A percentile compares a stretch with the other conserved stretches of the same genome.
phyloP scores from a whole-genome alignment of 2,329 filamentous ascomycete genomes.

The Fusarium sublunatum region DNA sequence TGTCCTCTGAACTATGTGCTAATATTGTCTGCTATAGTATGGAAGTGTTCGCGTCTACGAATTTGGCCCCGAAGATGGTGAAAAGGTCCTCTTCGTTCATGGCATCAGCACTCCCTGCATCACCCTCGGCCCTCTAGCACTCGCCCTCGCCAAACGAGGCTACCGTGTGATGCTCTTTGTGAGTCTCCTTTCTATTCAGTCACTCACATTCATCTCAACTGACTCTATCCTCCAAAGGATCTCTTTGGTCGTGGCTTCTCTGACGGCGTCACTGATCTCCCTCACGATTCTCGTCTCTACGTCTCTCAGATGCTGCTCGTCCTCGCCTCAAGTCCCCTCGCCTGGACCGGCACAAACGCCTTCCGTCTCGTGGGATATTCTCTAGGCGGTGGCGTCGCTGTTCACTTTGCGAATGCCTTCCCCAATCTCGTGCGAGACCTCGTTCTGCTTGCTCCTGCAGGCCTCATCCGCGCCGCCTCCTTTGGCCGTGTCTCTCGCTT shows the following conservation, averaged over 20 bases:
- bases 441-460: conserved; percentile 81
- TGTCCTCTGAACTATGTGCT: conserved; percentile 9
- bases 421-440: conserved; percentile 75
- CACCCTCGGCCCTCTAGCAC: conserved; percentile 74
- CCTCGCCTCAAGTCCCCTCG: conserved; percentile 74
- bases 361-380: conserved; percentile 83
- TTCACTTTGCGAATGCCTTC: conserved; percentile 79
- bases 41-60: conserved; percentile 84
- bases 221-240: conserved; percentile 57
- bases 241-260: conserved; percentile 77
- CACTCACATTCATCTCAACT: conserved; percentile 21
- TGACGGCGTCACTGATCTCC: conserved; percentile 72
- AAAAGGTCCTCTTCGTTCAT: conserved; percentile 81
- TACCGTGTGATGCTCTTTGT: conserved; percentile 85
- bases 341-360: conserved; percentile 69
- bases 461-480: conserved; percentile 71
- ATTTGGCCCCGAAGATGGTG: conserved; percentile 79
- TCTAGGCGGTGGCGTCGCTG: conserved; percentile 81
- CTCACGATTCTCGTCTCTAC: conserved; percentile 80
- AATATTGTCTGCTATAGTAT: conserved; percentile 58
- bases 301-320: conserved; percentile 77
- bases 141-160: conserved; percentile 73
- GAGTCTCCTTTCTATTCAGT: conserved; percentile 36
- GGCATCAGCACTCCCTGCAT: conserved; percentile 87
- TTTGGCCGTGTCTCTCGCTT: conserved; percentile 63